These are phyloP conservation scores for Chrysoporthe austroafricana DNA, from an alignment of 2,329 filamentous ascomycete genomes.

Conservation along the genomic window DNA sequence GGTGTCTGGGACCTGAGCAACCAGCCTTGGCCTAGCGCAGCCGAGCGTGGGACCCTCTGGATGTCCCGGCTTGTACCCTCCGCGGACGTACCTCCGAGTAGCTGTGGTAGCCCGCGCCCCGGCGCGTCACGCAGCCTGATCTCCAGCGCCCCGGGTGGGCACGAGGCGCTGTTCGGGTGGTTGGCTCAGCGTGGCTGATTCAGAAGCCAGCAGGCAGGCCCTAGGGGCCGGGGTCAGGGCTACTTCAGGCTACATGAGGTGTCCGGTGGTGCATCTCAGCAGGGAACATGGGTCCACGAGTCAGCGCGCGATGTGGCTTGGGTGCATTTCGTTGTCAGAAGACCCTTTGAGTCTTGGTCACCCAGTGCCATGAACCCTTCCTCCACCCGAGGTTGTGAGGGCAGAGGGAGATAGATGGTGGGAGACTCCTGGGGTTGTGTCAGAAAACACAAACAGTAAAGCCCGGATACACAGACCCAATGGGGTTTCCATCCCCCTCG, in stretches of 20 bases:
- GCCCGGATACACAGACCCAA: not conserved
- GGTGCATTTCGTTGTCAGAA: conserved; percentile 19
- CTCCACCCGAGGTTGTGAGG: not conserved
- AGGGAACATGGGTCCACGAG: conserved; percentile 24
- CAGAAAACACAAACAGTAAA: not conserved
- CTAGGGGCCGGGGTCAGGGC: not conserved
- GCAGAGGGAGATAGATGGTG: not conserved
- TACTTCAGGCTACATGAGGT: conserved; percentile 21
- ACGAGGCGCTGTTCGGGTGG: not conserved
- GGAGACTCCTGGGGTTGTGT: not conserved
- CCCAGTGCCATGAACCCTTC: not conserved
- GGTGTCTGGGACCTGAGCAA: conserved; percentile 12
- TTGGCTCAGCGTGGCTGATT: conserved; percentile 10
- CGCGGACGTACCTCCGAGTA: not conserved
- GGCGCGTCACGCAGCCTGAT: conserved; percentile 6
- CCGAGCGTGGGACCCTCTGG: conserved; percentile 1
- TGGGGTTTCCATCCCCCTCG: not conserved
- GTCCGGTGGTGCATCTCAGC: not conserved
- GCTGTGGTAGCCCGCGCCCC: not conserved
- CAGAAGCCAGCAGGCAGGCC: conserved; percentile 4
- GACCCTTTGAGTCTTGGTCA: conserved; percentile 19
- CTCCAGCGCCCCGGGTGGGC: conserved; percentile 9
- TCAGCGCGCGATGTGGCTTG: conserved; percentile 23
- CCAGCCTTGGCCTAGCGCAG: conserved; percentile 16
- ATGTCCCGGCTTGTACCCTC: not conserved